Evolutionary conservation across 371 early-diverging fungal species (phyloP).

Genomic region (Rhizopus stolonifer): DNA sequence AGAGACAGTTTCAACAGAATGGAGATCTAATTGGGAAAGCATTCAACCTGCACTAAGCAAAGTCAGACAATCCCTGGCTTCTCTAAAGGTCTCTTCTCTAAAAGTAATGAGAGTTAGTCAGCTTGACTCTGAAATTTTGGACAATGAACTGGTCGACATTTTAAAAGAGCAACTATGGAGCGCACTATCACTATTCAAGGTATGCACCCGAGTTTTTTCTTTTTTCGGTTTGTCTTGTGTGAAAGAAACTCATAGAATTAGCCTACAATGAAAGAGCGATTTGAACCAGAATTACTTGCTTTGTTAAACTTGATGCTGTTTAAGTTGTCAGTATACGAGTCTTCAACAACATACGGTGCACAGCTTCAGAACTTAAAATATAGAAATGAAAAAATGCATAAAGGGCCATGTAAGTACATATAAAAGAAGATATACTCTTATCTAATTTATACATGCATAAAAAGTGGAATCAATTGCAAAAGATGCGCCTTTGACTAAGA

Average conservation of each 20-base stretch:
- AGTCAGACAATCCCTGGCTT: slow-evolving; percentile 55
- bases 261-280: slow-evolving; percentile 57
- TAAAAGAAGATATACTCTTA: not conserved
- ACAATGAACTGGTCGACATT: slow-evolving; percentile 72
- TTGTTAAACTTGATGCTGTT: slow-evolving; percentile 59
- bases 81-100: slow-evolving; percentile 56
- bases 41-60: slow-evolving; percentile 55
- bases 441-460: not conserved
- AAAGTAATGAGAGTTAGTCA: slow-evolving; percentile 82
- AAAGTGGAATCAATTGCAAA: slow-evolving; percentile 63
- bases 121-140: slow-evolving; percentile 85
- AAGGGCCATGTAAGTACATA: slow-evolving; percentile 55
- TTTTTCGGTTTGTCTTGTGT: not conserved
- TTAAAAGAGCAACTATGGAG: slow-evolving; percentile 76
- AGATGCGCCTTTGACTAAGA: slow-evolving; percentile 58
- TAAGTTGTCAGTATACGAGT: slow-evolving; percentile 63
- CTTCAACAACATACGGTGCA: slow-evolving; percentile 66
- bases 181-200: slow-evolving; percentile 64
- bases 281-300: slow-evolving; percentile 62
- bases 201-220: slow-evolving; percentile 24
- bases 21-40: slow-evolving; percentile 55
- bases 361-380: slow-evolving; percentile 73
- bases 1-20: slow-evolving; percentile 44
- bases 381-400: slow-evolving; percentile 70
- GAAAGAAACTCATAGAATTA: slow-evolving; percentile 12